Percentiles rank a stretch among this genome's conserved stretches.
phyloP scores from a whole-genome alignment of 2,329 filamentous ascomycete genomes.

The Fusarium praegraminearum region DNA sequence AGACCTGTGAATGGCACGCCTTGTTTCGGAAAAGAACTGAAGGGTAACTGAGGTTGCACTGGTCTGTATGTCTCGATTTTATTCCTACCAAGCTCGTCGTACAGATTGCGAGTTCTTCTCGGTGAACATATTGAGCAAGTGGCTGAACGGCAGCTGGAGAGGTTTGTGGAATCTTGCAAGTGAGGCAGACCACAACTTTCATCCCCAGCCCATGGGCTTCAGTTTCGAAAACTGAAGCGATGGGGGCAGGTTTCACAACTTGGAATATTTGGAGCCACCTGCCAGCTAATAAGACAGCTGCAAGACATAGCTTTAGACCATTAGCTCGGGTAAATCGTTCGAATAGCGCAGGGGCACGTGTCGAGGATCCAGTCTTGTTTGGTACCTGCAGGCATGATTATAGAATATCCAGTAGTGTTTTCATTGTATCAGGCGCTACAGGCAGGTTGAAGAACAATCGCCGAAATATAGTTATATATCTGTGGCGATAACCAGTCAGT shows the following conservation, averaged over 20 bases:
- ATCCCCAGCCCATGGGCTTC: neutral
- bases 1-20: neutral
- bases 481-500: neutral
- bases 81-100: conserved; percentile 2
- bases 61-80: neutral
- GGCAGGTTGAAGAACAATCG: neutral
- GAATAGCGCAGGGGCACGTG: neutral
- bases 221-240: neutral
- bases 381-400: neutral
- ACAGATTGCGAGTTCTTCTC: neutral
- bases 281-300: neutral
- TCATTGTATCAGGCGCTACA: neutral
- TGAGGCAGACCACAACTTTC: neutral
- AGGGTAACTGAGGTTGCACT: neutral
- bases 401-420: conserved; percentile 3
- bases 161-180: neutral
- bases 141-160: neutral
- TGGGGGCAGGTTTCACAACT: neutral
- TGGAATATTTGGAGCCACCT: neutral
- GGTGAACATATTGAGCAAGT: neutral
- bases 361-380: neutral
- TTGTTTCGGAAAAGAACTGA: conserved; percentile 12
- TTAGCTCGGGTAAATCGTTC: neutral
- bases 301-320: neutral
- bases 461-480: too few species aligned